phyloP scores from a whole-genome alignment of 331 rosid species.

The Arachis monticola region DNA sequence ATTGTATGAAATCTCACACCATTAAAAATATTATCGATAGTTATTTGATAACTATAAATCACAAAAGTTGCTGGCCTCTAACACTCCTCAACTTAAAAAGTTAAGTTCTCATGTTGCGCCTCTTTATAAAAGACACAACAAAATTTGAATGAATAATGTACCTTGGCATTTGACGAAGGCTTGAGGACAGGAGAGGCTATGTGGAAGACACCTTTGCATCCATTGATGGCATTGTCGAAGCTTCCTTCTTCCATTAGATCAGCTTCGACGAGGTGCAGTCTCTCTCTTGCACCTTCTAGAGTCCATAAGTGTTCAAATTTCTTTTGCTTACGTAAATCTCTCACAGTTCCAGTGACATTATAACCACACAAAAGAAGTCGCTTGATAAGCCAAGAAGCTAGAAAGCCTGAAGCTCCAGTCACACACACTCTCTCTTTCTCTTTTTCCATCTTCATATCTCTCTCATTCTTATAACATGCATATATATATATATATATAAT shows the following conservation, averaged over 20 bases:
- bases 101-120: no score
- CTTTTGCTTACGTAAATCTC: constrained; percentile 82
- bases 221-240: constrained; percentile 77
- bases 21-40: no score
- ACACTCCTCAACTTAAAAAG: no score
- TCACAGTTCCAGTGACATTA: constrained; percentile 77
- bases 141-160: neutral
- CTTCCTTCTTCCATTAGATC: constrained; percentile 73
- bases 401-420: constrained; percentile 83
- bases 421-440: constrained; percentile 77
- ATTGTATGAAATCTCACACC: no score
- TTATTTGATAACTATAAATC: no score
- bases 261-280: constrained; percentile 69
- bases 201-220: constrained; percentile 89
- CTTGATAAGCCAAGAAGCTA: constrained; percentile 89
- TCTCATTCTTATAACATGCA: neutral
- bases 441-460: constrained; percentile 36
- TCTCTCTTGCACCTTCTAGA: constrained; percentile 85
- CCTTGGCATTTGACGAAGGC: constrained; percentile 74
- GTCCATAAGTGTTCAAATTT: constrained; percentile 72
- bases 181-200: constrained; percentile 85
- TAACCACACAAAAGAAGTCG: constrained; percentile 76
- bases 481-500: neutral
- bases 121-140: no score
- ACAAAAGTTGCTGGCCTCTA: no score